Conservation (phyloP, 2,329 filamentous ascomycete species). For the Juglanconis sp. region DNA sequence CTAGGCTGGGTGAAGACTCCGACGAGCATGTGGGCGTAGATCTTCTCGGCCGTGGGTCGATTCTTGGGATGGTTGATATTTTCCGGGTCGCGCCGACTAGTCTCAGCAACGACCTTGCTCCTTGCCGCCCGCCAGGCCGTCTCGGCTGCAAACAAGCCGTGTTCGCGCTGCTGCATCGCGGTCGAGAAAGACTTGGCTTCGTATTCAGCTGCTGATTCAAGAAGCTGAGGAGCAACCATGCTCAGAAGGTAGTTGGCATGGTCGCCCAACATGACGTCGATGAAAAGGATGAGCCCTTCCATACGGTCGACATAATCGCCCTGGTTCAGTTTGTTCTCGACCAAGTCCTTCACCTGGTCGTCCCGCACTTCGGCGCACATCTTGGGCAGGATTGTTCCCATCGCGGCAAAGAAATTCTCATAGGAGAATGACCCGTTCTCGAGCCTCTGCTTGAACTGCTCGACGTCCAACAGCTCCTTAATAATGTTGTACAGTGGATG, state of each 20-base stretch:
- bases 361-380: slow-evolving; percentile 81
- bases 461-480: slow-evolving; percentile 70
- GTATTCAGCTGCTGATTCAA: slow-evolving; percentile 69
- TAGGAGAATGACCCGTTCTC: slow-evolving; percentile 73
- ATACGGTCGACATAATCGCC: slow-evolving; percentile 72
- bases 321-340: slow-evolving; percentile 57
- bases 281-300: slow-evolving; percentile 70
- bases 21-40: slow-evolving; percentile 73
- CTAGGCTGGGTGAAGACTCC: slow-evolving; percentile 70
- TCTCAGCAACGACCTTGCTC: slow-evolving; percentile 62
- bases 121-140: slow-evolving; percentile 64
- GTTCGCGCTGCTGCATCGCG: slow-evolving; percentile 54
- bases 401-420: slow-evolving; percentile 74
- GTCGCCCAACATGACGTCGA: slow-evolving; percentile 75
- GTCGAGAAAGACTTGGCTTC: slow-evolving; percentile 70
- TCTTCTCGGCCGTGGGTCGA: slow-evolving; percentile 63
- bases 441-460: slow-evolving; percentile 68
- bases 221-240: slow-evolving; percentile 66
- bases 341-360: slow-evolving; percentile 66
- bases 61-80: slow-evolving; percentile 59
- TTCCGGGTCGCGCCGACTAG: slow-evolving; percentile 66
- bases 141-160: slow-evolving; percentile 58
- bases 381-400: slow-evolving; percentile 71
- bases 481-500: slow-evolving; percentile 74
- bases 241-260: slow-evolving; percentile 79